Evolutionary conservation across 75 land plant genomes (phyloP), one percentile per base, ranked within the genome.

Genomic region (Picea sitchensis): DNA sequence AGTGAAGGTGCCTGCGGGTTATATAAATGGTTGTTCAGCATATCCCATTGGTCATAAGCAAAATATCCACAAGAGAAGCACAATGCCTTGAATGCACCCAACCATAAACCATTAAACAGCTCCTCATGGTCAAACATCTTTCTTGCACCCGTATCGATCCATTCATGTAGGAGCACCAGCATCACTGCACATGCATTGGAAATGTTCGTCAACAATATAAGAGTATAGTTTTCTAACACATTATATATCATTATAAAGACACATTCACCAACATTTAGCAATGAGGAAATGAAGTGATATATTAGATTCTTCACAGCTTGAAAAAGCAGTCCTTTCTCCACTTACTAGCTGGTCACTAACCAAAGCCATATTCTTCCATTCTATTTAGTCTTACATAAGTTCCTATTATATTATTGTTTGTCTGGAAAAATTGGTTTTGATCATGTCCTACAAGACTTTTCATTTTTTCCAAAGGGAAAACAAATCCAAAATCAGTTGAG

Each of bases 41-140:
- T 94, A 83, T 96, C 95, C 90, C 84, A 84, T 77, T 96, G 99
- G 77, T 96, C 99, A 87, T 96, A 96, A 30, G 95, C 99, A 84
- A 96, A 96, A 87, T 96, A 94, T 64, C 97, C 99, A 84, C 95
- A 96, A 32, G 99, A 96, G 57, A 87, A 85, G 75, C 90, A 89
- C 63, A 96, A 83, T 51, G 88, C 88, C 2, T 77, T 65, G 61
- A 90, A 89, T 57, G 96, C 92, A 75, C 96, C 92, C 14, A 76
- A 78, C 98, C 99, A 96, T 56, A 82, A 67, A 13, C 81, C 84
- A 56, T 61, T 79, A 78, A 86, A 76, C 74, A 96, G 77, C 59
- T 92, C 87, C 20, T 87, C 89, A 73, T 94, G 96, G 32, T 88
- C 87, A 82, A 92, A 88, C 96, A 95, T 94, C 38, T 77, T 65